Percentiles rank a stretch among this genome's conserved stretches.
Conservation (phyloP, 1,284 basidiomycete genomes). For the Coniferiporia sulphurascens region DNA sequence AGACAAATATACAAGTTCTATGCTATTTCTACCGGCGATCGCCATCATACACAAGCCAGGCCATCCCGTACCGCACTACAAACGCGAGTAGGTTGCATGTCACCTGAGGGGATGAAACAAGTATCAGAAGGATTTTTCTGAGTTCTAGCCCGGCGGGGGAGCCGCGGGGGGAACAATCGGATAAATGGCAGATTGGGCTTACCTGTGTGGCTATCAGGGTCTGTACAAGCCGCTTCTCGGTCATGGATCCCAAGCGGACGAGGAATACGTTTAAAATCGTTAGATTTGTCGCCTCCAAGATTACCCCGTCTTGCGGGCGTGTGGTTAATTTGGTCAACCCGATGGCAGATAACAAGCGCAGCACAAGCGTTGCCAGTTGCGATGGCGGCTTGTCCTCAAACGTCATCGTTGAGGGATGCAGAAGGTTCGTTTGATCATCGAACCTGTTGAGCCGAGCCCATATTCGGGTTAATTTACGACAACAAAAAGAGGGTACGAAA, state of each 20-base stretch:
- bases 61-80: conserved; percentile 80
- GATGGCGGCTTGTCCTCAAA: conserved; percentile 55
- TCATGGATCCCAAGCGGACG: conserved; percentile 74
- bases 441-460: conserved; percentile 43
- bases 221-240: conserved; percentile 71
- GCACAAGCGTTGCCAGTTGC: conserved; percentile 44
- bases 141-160: background rate
- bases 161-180: background rate
- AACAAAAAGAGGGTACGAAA: conserved; percentile 8
- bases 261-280: conserved; percentile 86
- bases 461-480: background rate
- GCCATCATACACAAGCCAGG: conserved; percentile 84
- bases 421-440: conserved; percentile 62
- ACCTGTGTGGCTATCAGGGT: conserved; percentile 73
- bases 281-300: conserved; percentile 75
- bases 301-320: conserved; percentile 48
- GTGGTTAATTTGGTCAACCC: conserved; percentile 64
- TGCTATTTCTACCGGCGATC: conserved; percentile 56
- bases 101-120: conserved; percentile 35
- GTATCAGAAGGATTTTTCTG: background rate
- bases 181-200: conserved; percentile 20
- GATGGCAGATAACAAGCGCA: conserved; percentile 56
- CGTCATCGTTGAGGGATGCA: conserved; percentile 67
- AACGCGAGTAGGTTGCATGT: conserved; percentile 77
- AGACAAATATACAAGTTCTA: background rate